Percentiles rank a stretch among this genome's conserved stretches.
Evolutionary conservation across 2,329 filamentous ascomycete genomes (phyloP).

Genomic region (Arthrobotrys entomopaga): DNA sequence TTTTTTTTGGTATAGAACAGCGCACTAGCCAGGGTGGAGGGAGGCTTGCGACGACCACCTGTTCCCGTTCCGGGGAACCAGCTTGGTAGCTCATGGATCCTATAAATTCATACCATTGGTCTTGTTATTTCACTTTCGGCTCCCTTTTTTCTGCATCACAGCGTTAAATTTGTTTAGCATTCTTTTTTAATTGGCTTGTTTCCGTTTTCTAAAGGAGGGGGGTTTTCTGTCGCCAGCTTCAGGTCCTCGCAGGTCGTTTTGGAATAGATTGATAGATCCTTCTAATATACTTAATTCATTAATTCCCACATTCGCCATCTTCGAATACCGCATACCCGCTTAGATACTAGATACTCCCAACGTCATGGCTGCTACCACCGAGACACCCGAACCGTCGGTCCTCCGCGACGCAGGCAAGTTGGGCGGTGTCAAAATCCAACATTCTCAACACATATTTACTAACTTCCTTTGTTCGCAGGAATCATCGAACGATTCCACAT

Average conservation of each 20-base stretch:
- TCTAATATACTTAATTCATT: constrained; percentile 22
- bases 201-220: background rate
- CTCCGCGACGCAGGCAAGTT: constrained; percentile 48
- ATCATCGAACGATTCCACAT: constrained; percentile 53
- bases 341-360: background rate
- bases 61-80: constrained; percentile 2
- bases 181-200: constrained; percentile 12
- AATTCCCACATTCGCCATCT: constrained; percentile 5
- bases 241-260: constrained; percentile 1
- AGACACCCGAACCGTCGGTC: constrained; percentile 14
- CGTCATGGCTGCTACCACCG: constrained; percentile 6
- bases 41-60: constrained; percentile 32
- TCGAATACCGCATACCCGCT: background rate
- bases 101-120: constrained; percentile 33
- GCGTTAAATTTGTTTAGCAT: constrained; percentile 22
- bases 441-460: constrained; percentile 27
- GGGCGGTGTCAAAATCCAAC: constrained; percentile 18
- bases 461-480: constrained; percentile 26
- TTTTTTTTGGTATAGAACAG: constrained; percentile 8
- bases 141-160: constrained; percentile 22
- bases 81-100: background rate
- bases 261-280: constrained; percentile 29
- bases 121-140: constrained; percentile 1
- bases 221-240: constrained; percentile 6
- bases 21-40: constrained; percentile 12